Percentiles rank a stretch among this genome's conserved stretches.
These are phyloP conservation scores for Lodderomyces metapsilosis DNA, from an alignment of 1,139 yeast species.

Conservation along the genomic window DNA sequence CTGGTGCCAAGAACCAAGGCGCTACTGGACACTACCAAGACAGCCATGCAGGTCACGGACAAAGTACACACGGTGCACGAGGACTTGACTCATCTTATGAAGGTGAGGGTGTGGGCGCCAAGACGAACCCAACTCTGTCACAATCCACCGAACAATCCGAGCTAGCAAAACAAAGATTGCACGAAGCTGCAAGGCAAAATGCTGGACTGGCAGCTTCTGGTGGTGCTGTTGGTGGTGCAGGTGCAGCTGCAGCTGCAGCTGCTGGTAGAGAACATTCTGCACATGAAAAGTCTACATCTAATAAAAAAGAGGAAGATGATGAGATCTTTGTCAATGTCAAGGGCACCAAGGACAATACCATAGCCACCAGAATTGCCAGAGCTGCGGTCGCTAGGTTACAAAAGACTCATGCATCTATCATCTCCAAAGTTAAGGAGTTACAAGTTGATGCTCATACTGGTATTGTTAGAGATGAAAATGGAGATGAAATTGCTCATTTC, in stretches of 20 bases:
- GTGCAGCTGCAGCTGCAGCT: constrained; percentile 11
- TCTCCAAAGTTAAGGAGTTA: constrained; percentile 25
- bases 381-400: constrained; percentile 27
- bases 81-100: constrained; percentile 6
- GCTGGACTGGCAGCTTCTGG: constrained; percentile 11
- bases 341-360: constrained; percentile 27
- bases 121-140: constrained; percentile 4
- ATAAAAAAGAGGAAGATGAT: constrained; percentile 8
- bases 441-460: constrained; percentile 33
- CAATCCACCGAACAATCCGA: constrained; percentile 9
- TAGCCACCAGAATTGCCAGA: constrained; percentile 32
- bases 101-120: constrained; percentile 7
- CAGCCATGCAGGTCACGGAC: not conserved
- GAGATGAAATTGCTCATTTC: constrained; percentile 17
- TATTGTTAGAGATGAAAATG: constrained; percentile 30
- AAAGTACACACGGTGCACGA: constrained; percentile 9
- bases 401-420: constrained; percentile 25
- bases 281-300: constrained; percentile 3
- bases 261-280: constrained; percentile 3
- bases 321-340: constrained; percentile 28
- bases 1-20: not conserved
- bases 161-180: constrained; percentile 13
- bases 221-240: constrained; percentile 14
- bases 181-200: constrained; percentile 14
- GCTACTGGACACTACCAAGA: not conserved